Percentiles rank a stretch among this genome's conserved stretches.
phyloP scores from a whole-genome alignment of 176 grass and related monocot genomes.

The Paspalum notatum region DNA sequence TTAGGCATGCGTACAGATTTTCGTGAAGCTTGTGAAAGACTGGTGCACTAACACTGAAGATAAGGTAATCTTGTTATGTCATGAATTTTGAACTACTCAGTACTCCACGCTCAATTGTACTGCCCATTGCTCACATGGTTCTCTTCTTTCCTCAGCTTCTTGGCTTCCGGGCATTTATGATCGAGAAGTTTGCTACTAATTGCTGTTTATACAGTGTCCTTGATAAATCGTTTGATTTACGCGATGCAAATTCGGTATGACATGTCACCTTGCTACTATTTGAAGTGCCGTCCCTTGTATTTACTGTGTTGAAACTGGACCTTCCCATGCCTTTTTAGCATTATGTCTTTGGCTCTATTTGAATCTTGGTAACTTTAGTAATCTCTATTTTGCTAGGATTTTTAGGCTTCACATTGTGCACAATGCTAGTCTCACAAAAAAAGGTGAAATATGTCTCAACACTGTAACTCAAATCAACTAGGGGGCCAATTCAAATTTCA shows the following conservation, averaged over 20 bases:
- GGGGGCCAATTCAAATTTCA: constrained; percentile 28
- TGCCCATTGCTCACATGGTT: constrained; percentile 30
- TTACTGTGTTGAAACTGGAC: constrained; percentile 28
- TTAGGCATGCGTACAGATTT: constrained; percentile 92
- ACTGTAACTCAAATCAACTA: constrained; percentile 18
- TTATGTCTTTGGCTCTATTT: constrained; percentile 1
- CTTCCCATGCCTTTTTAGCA: background rate
- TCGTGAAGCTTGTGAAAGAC: constrained; percentile 89
- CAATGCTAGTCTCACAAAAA: constrained; percentile 13
- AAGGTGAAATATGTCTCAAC: constrained; percentile 6
- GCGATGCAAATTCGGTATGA: constrained; percentile 88
- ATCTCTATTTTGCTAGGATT: constrained; percentile 15
- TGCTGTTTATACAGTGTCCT: constrained; percentile 96
- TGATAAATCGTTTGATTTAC: constrained; percentile 92
- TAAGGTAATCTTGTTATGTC: constrained; percentile 63
- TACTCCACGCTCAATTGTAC: constrained; percentile 28
- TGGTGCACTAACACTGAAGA: constrained; percentile 85
- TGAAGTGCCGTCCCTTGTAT: constrained; percentile 13
- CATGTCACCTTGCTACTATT: constrained; percentile 8
- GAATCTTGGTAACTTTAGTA: constrained; percentile 1
- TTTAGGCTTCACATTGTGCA: constrained; percentile 37
- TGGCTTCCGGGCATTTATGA: constrained; percentile 90
- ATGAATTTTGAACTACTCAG: constrained; percentile 12
- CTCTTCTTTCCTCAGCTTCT: constrained; percentile 64
- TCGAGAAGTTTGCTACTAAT: constrained; percentile 77